Percentiles rank a stretch among this genome's conserved stretches.
Conservation (phyloP, 73 alveolate genomes). For the Effrenium voratum region DNA sequence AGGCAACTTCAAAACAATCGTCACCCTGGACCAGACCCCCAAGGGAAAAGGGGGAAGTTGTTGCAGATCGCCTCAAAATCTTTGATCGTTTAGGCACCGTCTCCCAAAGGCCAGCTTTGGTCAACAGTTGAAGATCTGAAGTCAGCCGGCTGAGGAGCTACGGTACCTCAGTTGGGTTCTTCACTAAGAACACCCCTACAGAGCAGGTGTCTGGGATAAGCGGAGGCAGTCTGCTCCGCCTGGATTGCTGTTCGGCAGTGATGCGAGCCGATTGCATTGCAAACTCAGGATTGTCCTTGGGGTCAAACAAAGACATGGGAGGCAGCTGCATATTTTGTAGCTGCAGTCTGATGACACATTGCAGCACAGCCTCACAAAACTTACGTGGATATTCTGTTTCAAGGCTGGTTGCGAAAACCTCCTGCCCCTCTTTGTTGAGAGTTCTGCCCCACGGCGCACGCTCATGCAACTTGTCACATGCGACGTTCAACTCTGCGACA, state of each 20-base stretch:
- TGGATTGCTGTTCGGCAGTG: background rate
- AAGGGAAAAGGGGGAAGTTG: background rate
- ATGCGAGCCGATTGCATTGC: background rate
- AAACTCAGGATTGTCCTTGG: background rate
- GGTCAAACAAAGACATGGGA: background rate
- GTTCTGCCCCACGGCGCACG: background rate
- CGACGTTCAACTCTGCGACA: background rate
- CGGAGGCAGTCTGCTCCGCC: background rate
- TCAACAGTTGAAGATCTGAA: background rate
- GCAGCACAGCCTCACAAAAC: background rate
- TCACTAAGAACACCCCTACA: background rate
- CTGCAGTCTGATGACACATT: background rate
- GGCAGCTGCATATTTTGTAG: background rate
- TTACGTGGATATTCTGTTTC: background rate
- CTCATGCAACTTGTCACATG: background rate
- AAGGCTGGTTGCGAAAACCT: background rate
- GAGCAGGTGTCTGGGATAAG: background rate
- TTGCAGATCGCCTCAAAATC: background rate
- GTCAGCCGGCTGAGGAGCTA: background rate
- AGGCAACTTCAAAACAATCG: slow-evolving; percentile 1
- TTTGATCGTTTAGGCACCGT: background rate
- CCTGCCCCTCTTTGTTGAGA: background rate
- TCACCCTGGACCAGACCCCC: background rate
- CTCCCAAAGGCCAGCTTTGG: background rate
- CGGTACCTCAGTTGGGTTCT: background rate